These are phyloP conservation scores for Mycena galericulata DNA, from an alignment of 768 basidiomycete species.

Conservation along the genomic window DNA sequence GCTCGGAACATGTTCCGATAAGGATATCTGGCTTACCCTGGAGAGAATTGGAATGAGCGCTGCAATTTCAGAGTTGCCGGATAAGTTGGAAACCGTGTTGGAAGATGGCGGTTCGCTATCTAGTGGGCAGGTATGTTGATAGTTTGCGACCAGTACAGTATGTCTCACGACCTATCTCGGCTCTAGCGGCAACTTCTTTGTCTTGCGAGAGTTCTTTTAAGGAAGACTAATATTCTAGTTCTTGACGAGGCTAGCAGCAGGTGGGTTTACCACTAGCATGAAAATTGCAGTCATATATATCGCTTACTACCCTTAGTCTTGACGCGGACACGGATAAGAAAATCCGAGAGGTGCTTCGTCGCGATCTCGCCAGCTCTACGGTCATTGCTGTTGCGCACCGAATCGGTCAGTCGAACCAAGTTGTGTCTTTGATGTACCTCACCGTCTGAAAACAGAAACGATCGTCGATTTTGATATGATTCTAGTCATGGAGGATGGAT, in stretches of 20 bases:
- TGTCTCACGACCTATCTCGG: not conserved
- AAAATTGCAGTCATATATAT: not conserved
- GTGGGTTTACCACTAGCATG: not conserved
- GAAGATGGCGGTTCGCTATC: constrained; percentile 22
- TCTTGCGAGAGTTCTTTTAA: constrained; percentile 15
- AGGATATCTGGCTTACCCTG: constrained; percentile 24
- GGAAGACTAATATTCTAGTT: constrained; percentile 2
- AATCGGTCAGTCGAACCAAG: constrained; percentile 9
- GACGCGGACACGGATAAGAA: constrained; percentile 21
- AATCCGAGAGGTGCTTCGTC: constrained; percentile 14
- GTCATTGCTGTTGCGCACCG: constrained; percentile 24
- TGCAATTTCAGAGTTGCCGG: constrained; percentile 14
- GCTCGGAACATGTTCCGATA: not conserved
- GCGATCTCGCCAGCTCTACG: constrained; percentile 13
- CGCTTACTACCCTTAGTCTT: not conserved
- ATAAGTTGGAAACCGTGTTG: constrained; percentile 27
- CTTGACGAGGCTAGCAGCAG: constrained; percentile 24
- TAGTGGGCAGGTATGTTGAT: constrained; percentile 2
- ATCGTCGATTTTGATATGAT: constrained; percentile 22
- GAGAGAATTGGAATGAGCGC: constrained; percentile 14
- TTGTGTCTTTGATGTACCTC: not conserved
- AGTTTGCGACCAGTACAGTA: too few species aligned
- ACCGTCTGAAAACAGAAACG: constrained; percentile 1
- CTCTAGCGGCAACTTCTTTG: constrained; percentile 17
- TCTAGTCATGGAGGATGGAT: constrained; percentile 20